Percentiles rank a stretch among this genome's conserved stretches.
phyloP scores from a whole-genome alignment of 2,329 filamentous ascomycete genomes.

The Trichophyton mentagrophytes region DNA sequence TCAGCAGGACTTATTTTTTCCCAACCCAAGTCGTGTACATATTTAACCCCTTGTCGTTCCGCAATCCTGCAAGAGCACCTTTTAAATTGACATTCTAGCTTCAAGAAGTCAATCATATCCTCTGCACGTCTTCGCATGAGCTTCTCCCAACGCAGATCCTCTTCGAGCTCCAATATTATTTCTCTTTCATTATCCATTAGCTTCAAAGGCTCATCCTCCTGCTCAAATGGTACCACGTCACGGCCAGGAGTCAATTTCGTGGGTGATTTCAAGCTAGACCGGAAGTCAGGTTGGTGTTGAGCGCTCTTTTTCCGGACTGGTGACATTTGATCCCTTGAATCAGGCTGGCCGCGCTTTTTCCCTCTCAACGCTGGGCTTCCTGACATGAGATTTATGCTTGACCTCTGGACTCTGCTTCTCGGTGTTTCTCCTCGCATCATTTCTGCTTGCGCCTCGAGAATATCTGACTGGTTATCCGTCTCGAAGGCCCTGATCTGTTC shows the following conservation, averaged over 20 bases:
- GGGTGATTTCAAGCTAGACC: conserved; percentile 13
- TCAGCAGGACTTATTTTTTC: conserved; percentile 9
- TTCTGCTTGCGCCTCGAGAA: conserved; percentile 23
- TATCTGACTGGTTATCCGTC: conserved; percentile 24
- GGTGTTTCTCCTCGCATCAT: conserved; percentile 15
- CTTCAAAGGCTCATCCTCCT: conserved; percentile 26
- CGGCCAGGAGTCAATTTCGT: conserved; percentile 7
- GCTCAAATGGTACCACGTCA: conserved; percentile 16
- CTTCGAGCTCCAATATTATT: conserved; percentile 33
- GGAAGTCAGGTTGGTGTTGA: conserved; percentile 4
- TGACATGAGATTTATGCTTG: conserved; percentile 24
- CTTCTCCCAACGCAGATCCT: conserved; percentile 41
- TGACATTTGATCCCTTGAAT: conserved; percentile 8
- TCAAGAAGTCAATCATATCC: conserved; percentile 42
- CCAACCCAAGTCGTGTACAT: conserved; percentile 30
- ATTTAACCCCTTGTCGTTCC: conserved; percentile 29
- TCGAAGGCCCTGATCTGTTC: conserved; percentile 29
- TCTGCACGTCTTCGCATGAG: conserved; percentile 40
- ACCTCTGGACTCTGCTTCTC: conserved; percentile 18
- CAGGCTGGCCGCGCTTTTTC: conserved; percentile 18
- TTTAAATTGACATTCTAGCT: conserved; percentile 38
- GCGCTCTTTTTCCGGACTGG: conserved; percentile 8
- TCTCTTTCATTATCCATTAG: conserved; percentile 22
- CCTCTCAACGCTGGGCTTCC: conserved; percentile 23
- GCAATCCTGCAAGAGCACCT: conserved; percentile 37